Conservation (phyloP, 305 asterid species). For the Fraxinus latifolia region DNA sequence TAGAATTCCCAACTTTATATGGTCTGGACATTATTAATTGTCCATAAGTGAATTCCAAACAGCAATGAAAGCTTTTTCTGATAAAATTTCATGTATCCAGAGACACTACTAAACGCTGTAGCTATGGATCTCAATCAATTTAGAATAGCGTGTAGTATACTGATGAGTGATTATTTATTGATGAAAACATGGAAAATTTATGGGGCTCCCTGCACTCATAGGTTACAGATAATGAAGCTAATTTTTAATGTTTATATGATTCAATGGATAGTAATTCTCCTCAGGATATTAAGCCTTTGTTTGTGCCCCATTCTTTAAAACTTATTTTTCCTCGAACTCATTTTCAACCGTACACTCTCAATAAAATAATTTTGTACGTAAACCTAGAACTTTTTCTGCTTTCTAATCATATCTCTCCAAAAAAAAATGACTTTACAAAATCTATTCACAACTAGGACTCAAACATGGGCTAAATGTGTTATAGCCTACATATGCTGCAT, state of each 20-base stretch:
- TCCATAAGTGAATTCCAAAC: not conserved
- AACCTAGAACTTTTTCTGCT: not conserved
- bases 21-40: not conserved
- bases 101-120: not conserved
- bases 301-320: not conserved
- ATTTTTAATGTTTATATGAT: not conserved
- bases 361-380: too few species aligned
- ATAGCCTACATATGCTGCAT: not conserved
- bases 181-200: not conserved
- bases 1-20: not conserved
- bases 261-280: not conserved
- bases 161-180: not conserved
- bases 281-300: not conserved
- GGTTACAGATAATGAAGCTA: not conserved
- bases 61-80: not conserved
- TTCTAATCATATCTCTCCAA: not conserved
- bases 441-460: not conserved
- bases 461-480: not conserved
- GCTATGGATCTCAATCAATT: not conserved
- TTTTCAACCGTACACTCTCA: not conserved
- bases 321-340: not conserved
- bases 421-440: too few species aligned
- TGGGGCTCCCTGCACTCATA: not conserved
- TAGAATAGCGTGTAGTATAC: not conserved
- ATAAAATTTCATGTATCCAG: not conserved